Percentiles rank a stretch among this genome's conserved stretches.
Conservation (phyloP, 2,329 filamentous ascomycete genomes). For the Dactylellina cionopaga region DNA sequence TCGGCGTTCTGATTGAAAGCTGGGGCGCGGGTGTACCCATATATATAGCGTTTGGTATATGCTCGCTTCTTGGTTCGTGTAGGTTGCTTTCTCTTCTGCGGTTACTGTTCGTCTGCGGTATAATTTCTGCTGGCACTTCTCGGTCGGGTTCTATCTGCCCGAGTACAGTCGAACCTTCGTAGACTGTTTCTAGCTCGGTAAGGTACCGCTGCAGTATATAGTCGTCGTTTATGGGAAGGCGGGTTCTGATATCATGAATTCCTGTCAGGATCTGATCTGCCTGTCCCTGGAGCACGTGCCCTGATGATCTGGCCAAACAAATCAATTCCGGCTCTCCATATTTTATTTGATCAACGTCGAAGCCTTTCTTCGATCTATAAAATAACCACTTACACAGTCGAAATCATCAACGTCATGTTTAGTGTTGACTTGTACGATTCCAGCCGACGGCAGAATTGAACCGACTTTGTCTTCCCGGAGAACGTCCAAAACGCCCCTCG, state of each 20-base stretch:
- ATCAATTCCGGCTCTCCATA: no score
- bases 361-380: not conserved
- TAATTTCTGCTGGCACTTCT: no score
- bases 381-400: not conserved
- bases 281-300: not conserved
- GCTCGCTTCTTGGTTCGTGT: no score
- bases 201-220: conserved; percentile 10
- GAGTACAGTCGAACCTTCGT: conserved; percentile 13
- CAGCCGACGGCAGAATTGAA: not conserved
- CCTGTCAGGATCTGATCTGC: conserved; percentile 1
- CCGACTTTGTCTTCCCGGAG: conserved; percentile 6
- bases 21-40: no score
- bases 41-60: no score
- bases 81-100: no score
- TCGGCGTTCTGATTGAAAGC: no score
- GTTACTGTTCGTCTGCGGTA: no score
- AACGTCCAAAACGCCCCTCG: not conserved
- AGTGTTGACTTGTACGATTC: conserved; percentile 20
- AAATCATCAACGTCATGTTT: conserved; percentile 2
- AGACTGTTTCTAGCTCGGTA: conserved; percentile 15
- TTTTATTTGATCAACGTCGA: not conserved
- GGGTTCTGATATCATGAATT: not conserved
- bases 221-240: not conserved
- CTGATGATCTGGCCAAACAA: no score
- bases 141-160: no score